Evolutionary conservation across 2,329 filamentous ascomycete genomes (phyloP).

Genomic region (Fusarium tanahbumbuense): DNA sequence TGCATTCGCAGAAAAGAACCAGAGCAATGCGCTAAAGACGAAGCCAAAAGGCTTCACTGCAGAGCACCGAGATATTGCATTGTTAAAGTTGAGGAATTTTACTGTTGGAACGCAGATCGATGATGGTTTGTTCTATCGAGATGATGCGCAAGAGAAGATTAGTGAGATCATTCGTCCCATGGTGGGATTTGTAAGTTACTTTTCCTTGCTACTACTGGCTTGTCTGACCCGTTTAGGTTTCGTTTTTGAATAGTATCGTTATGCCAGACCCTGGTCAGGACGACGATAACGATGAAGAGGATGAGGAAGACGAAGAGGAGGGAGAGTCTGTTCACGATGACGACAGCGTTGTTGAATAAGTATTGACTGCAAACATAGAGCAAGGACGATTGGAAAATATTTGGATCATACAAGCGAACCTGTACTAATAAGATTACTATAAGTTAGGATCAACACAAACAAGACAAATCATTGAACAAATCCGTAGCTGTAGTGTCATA

Average conservation of each 20-base stretch:
- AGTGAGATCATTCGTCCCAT: slow-evolving; percentile 73
- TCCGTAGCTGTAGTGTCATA: too few species aligned
- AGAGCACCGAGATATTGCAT: slow-evolving; percentile 81
- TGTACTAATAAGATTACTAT: too few species aligned
- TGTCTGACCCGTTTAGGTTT: slow-evolving; percentile 62
- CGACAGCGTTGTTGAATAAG: slow-evolving; percentile 22
- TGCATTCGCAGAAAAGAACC: slow-evolving; percentile 77
- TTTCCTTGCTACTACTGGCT: not conserved
- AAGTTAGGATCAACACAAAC: too few species aligned
- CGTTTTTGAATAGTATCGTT: slow-evolving; percentile 77
- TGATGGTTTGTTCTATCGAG: slow-evolving; percentile 72
- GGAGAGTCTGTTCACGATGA: slow-evolving; percentile 13
- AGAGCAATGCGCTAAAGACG: slow-evolving; percentile 82
- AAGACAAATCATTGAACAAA: too few species aligned
- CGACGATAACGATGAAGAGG: slow-evolving; percentile 56
- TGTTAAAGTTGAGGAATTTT: slow-evolving; percentile 84
- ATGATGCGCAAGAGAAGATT: slow-evolving; percentile 73
- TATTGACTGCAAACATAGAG: not conserved
- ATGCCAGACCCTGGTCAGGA: slow-evolving; percentile 73
- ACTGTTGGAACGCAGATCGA: slow-evolving; percentile 75
- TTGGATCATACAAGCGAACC: not conserved
- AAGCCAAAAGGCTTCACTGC: slow-evolving; percentile 84
- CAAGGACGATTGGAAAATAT: fast-evolving
- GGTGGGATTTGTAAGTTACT: slow-evolving; percentile 78
- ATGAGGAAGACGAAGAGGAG: slow-evolving; percentile 46